Conservation (phyloP, 148 eudicot species). For the Diospyros lotus region DNA sequence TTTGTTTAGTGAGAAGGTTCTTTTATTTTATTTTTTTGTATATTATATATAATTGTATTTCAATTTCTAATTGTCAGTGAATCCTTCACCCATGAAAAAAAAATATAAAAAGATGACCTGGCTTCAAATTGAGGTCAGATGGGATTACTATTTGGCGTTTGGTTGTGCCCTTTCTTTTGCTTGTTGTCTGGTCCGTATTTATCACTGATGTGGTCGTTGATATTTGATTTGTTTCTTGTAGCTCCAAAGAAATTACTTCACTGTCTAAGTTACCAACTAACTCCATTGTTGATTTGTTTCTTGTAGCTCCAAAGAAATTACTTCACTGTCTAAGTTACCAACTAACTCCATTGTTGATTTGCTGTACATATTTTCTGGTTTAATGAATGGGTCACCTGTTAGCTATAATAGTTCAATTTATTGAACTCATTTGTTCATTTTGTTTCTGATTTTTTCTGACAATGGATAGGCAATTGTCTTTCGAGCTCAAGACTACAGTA, state of each 20-base stretch:
- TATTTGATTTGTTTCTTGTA: not conserved
- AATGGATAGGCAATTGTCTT: constrained; percentile 79
- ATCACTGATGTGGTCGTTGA: not conserved
- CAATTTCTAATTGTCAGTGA: not conserved
- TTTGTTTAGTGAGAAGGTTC: not conserved
- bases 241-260: not conserved
- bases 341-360: not conserved
- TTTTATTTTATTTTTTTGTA: not conserved
- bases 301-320: not conserved
- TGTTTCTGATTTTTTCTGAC: not conserved
- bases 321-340: not conserved
- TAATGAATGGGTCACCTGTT: not conserved
- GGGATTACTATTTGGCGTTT: not conserved
- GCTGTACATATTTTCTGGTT: not conserved
- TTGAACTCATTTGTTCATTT: not conserved
- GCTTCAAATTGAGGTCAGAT: too few species aligned
- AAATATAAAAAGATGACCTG: too few species aligned
- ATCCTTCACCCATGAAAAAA: not conserved
- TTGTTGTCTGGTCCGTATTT: not conserved
- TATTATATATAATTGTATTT: not conserved
- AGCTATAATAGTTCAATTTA: not conserved
- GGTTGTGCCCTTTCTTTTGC: not conserved
- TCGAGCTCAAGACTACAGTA: constrained; percentile 50
- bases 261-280: not conserved
- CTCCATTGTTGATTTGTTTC: not conserved